Evolutionary conservation across 1,284 basidiomycete genomes (phyloP).

Genomic region (Neolentinus lepideus): DNA sequence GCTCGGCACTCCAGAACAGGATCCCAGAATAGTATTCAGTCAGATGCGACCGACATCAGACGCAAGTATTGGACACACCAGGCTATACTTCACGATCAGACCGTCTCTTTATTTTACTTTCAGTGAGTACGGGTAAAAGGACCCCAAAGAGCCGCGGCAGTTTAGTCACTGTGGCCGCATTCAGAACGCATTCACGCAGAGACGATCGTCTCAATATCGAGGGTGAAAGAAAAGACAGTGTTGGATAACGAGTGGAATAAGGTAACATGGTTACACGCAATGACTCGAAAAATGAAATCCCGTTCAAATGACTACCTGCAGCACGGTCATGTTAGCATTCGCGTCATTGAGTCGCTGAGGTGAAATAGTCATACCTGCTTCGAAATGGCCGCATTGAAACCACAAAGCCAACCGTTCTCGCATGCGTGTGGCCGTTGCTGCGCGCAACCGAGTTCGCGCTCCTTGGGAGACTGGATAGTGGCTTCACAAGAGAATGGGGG

Average conservation of each 20-base stretch:
- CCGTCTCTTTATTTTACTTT: background rate
- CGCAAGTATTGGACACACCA: background rate
- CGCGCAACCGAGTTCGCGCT: slow-evolving; percentile 63
- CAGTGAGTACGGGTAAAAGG: background rate
- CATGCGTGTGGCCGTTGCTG: slow-evolving; percentile 57
- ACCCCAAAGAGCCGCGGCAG: background rate
- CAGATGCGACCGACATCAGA: background rate
- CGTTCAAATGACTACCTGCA: too few species aligned
- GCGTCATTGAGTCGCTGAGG: background rate
- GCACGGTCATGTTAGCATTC: background rate
- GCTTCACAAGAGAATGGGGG: slow-evolving; percentile 35
- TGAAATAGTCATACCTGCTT: background rate
- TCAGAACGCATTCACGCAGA: too few species aligned
- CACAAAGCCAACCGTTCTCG: slow-evolving; percentile 32
- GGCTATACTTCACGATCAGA: background rate
- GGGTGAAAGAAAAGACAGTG: too few species aligned
- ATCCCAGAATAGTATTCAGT: background rate
- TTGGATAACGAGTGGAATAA: too few species aligned
- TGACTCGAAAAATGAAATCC: too few species aligned
- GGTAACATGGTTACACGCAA: too few species aligned
- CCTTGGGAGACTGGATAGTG: slow-evolving; percentile 56
- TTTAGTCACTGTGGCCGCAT: too few species aligned
- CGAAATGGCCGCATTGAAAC: background rate
- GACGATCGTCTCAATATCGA: too few species aligned
- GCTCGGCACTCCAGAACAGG: too few species aligned